Evolutionary conservation across 345 rosid genomes (phyloP), one percentile per base, ranked within the genome.

Genomic region (Durio zibethinus): DNA sequence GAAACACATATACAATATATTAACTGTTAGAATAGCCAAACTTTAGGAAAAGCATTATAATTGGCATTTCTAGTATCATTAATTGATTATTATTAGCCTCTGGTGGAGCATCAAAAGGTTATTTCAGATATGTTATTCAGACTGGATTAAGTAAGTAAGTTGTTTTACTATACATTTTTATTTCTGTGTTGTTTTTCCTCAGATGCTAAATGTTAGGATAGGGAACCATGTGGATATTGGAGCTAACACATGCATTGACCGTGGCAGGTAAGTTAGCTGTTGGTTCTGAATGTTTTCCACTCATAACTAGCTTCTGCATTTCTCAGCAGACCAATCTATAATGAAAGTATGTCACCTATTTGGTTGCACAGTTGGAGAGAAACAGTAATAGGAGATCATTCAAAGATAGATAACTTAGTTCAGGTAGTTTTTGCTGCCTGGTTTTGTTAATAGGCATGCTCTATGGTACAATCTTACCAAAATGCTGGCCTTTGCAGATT

Each of bases 341-440:
- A 53, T 54, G 23, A 29, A 76, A 66, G 71, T 65, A 10, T 52
- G 42, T 31, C 5, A 27, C 70, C 66, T 78, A 23, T 79, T 79
- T 72, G 72, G 61, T 62, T 64, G 50, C 86, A 87, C 92, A 92
- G 98, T 86, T 94, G 97, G 98, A 86, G 98, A 83, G 96, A 92
- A 68, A 92, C 98, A 0, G 84, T 84, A 60, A 87, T 90, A 14
- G 97, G 94, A 42, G 96, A 89, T 77, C 81, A 88, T 77, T 79
- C 97, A 52, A 94, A 94, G 85, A 84, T 94, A 80, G 98, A 94
- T 85, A 92, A 92, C 82, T 88, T 92, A 79, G 96, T 92, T 59
- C 97, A 94, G 92, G 98, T 90, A 38, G 82, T 72, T 65, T 27
- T 77, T 20, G 5, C 54, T 62, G 25, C 35, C 61, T 79, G 64